A percentile compares a stretch with the other conserved stretches of the same genome.
phyloP scores from a whole-genome alignment of 495 filamentous ascomycete genomes.

The Echria macrotheca region DNA sequence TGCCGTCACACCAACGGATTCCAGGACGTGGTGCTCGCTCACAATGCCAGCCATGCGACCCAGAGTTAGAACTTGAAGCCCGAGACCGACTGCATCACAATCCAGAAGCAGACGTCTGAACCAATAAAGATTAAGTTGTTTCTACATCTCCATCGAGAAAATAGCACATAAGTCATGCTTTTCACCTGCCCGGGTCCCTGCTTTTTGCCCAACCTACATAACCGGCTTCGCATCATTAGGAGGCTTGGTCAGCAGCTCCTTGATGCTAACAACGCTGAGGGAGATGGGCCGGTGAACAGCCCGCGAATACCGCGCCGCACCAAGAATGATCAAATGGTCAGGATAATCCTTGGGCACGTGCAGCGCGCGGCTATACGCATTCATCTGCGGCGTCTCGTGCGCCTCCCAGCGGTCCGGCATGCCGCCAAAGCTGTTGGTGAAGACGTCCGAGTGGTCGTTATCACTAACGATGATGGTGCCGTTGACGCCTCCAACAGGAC shows the following conservation, averaged over 20 bases:
- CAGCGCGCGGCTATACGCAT: constrained; percentile 48
- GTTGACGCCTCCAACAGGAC: constrained; percentile 44
- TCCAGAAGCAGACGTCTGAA: no score
- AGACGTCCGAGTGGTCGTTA: constrained; percentile 47
- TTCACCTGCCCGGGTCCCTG: no score
- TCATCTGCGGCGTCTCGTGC: constrained; percentile 34
- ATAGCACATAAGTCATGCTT: no score
- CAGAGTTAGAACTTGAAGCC: no score
- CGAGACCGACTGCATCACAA: no score
- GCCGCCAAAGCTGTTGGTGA: constrained; percentile 53
- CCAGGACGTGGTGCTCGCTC: no score
- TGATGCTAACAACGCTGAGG: constrained; percentile 4
- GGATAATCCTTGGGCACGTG: constrained; percentile 35
- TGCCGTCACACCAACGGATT: no score
- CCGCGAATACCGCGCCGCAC: constrained; percentile 17
- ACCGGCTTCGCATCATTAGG: neutral
- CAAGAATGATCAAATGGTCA: constrained; percentile 36
- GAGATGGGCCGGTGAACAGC: constrained; percentile 7
- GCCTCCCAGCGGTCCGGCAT: constrained; percentile 50
- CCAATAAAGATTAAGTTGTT: no score
- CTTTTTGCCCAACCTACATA: no score
- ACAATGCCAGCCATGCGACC: no score
- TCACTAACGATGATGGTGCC: constrained; percentile 55
- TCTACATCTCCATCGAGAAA: no score
- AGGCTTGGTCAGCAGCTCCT: neutral